Evolutionary conservation across 1,139 yeast genomes (phyloP), one percentile per base, ranked within the genome.

Genomic region (Pichia sp.): DNA sequence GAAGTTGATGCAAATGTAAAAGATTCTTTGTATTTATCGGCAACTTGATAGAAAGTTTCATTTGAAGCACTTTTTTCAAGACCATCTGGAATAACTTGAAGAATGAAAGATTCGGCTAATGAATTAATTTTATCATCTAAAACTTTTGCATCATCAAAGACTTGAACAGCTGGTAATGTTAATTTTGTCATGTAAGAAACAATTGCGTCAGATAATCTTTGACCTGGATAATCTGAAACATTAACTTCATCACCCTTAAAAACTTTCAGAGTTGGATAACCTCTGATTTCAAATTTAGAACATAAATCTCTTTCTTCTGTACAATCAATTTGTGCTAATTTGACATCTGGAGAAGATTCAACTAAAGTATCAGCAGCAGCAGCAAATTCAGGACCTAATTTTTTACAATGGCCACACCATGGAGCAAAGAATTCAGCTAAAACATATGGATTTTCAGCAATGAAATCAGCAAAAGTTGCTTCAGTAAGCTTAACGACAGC

Each of bases 321-420:
- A 76, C 98, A 92, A 72, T 92, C 97, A 58, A 92, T 74, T 73
- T 92, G 96, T 51, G 92, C 97, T 62, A 92, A 75, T 58, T 82
- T 78, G 67, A 90, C 84, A 53, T 79, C 74, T 55, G 85, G 71
- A 53, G 78, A 73, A 55, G 84, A 70, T 44, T 75, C 81, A 57
- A 77, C 78, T 64, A 92, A 75, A 30, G 66, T 60, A 56, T 86
- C 84, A 48, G 98, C 97, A 47, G 97, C 98, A 61, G 77, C 69
- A 58, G 85, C 78, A 65, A 79, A 90, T 69, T 92, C 92, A 46
- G 98, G 98, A 28, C 92, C 97, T 58, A 92, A 76, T 53, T 80
- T 80, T 76, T 92, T 89, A 76, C 98, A 92, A 73, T 92, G 96
- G 28, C 98, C 98, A 76, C 98, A 92, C 98, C 98, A 92, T 65